phyloP scores from a whole-genome alignment of 345 rosid genomes.

The Abelmoschus esculentus region DNA sequence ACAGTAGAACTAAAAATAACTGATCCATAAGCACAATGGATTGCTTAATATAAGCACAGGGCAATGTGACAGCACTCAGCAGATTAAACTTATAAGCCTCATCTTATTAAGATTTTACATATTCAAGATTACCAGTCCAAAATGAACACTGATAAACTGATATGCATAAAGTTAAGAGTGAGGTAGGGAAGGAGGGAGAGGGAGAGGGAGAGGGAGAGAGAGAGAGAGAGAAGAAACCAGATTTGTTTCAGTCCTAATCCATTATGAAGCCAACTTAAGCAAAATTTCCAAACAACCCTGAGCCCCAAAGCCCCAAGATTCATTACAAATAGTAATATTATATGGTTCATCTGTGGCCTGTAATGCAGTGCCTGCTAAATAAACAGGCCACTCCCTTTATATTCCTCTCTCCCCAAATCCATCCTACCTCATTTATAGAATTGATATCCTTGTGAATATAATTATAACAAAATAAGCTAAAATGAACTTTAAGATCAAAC shows the following conservation, averaged over 20 bases:
- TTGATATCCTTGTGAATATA: constrained; percentile 3
- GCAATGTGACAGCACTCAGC: background rate
- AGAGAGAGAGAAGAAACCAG: background rate
- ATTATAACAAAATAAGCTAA: background rate
- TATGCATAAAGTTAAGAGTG: background rate
- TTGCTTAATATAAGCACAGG: background rate
- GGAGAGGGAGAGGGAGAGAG: background rate
- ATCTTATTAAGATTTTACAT: background rate
- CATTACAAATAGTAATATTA: background rate
- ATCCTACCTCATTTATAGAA: background rate
- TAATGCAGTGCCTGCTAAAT: background rate
- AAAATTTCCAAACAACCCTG: background rate
- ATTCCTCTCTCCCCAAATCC: background rate
- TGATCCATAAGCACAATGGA: background rate
- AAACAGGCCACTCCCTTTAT: background rate
- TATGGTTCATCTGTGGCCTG: background rate
- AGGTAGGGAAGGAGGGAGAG: too few relatives aligned
- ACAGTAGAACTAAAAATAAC: constrained; percentile 1
- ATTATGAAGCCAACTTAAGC: background rate
- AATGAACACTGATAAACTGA: background rate
- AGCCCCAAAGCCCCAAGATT: background rate
- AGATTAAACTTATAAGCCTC: background rate
- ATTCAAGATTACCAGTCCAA: background rate
- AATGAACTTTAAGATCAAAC: constrained; percentile 32
- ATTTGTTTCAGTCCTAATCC: background rate